Conservation (phyloP, 176 grass and related monocot genomes). For the Oryza meridionalis region DNA sequence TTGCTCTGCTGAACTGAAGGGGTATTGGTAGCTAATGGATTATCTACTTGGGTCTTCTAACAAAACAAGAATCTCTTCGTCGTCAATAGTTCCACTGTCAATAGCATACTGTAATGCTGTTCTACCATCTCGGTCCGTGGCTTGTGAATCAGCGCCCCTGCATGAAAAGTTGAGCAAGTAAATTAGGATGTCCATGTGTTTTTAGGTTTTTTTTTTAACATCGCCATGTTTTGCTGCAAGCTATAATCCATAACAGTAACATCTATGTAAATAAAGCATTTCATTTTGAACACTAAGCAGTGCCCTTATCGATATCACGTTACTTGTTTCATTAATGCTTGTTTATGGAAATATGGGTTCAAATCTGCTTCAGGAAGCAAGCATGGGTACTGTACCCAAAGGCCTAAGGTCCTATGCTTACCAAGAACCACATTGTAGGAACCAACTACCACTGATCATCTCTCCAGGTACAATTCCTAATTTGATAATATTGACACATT, state of each 20-base stretch:
- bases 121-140: constrained; percentile 60
- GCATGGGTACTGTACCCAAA: too few relatives aligned
- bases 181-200: background rate
- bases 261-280: background rate
- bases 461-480: background rate
- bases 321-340: background rate
- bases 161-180: constrained; percentile 18
- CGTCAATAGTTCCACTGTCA: constrained; percentile 70
- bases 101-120: constrained; percentile 87
- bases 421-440: background rate
- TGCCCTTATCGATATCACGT: background rate
- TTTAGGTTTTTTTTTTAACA: background rate
- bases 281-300: background rate
- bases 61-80: constrained; percentile 90
- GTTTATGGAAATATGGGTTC: too few relatives aligned
- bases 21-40: constrained; percentile 36
- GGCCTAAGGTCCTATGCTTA: background rate
- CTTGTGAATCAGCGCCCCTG: constrained; percentile 85
- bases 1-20: constrained; percentile 13
- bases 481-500: background rate
- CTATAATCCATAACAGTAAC: background rate
- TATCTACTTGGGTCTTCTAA: constrained; percentile 83
- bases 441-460: background rate
- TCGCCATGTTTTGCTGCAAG: background rate
- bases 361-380: too few relatives aligned